Percentiles rank a stretch among this genome's conserved stretches.
These are phyloP conservation scores for Xerocomus cyaneibrunnescens DNA, from an alignment of 1,284 basidiomycete genomes.

Conservation along the genomic window DNA sequence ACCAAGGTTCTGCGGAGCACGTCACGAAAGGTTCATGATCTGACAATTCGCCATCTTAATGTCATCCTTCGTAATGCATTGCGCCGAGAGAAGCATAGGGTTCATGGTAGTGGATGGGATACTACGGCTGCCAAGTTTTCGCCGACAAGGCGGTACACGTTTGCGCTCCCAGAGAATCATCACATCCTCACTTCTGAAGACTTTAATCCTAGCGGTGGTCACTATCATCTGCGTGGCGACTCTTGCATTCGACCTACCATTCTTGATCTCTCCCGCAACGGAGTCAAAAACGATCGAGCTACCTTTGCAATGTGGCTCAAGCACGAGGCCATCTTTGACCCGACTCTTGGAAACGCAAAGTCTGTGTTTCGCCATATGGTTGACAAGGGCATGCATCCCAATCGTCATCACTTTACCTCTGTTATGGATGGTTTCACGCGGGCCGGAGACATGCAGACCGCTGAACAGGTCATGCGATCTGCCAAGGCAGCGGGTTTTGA, in stretches of 20 bases:
- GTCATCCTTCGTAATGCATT: conserved; percentile 50
- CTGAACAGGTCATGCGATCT: conserved; percentile 50
- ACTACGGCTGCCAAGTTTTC: conserved; percentile 41
- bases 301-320: conserved; percentile 60
- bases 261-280: conserved; percentile 45
- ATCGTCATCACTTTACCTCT: conserved; percentile 64
- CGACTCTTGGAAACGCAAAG: conserved; percentile 51
- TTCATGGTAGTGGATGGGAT: conserved; percentile 53
- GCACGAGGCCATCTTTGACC: conserved; percentile 53
- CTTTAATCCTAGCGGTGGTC: conserved; percentile 53
- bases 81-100: conserved; percentile 45
- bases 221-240: conserved; percentile 38
- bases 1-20: conserved; percentile 47
- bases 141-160: conserved; percentile 23
- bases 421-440: conserved; percentile 66
- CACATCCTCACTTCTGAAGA: conserved; percentile 30
- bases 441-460: conserved; percentile 52
- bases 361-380: conserved; percentile 57
- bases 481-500: conserved; percentile 49
- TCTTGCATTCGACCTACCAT: conserved; percentile 46
- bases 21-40: conserved; percentile 38
- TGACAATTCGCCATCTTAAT: conserved; percentile 50
- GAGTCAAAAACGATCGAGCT: conserved; percentile 53
- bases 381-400: conserved; percentile 62
- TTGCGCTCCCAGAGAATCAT: conserved; percentile 19